Base-by-base conservation (phyloP, 441 rosid species). In the Hypseocharis bilobata region DNA sequence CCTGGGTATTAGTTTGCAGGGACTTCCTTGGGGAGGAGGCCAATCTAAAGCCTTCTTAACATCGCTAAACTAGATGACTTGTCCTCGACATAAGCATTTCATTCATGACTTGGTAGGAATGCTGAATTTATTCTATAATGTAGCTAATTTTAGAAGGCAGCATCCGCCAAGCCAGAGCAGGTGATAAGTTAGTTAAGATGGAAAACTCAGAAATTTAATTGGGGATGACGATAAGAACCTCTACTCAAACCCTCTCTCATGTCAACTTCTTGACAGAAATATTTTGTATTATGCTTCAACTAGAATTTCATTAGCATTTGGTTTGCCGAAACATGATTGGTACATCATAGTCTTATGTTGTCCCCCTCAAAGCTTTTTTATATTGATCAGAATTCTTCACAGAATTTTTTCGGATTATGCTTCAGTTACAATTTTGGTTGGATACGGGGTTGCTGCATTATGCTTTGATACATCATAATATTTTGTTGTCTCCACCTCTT, bases 341-440 rank as follows among this genome's bases (percentile, higher is more conserved):
- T 34, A 13, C 40, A 34, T 34, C 40, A 34, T 8, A 34, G 10
- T 52, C 20, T 52, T 52, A 16, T 7, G 17, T 20, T 52, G 7
- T 19, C 20, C 40, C 57, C 40, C 40, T 34, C 11, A n/a, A n/a
- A n/a, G 6, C 22, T 16, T 17, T 23, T 16, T 51, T 51, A 0
- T 16, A 16, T 16, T 51, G 11, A 7, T 51, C 25, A 19, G n/a
- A n/a, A 51, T 16, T 51, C 3, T 4, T 51, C 13, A 14, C n/a
- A 23, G 30, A 20, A 61, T 47, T 59, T 38, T 30, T 25, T 26
- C 32, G 10, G 11, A 55, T 45, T 47, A 28, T 55, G 52, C 52
- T 71, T 61, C 49, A 65, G 27, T 23, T 47, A 29, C 0, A 6
- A 60, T 67, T 64, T 64, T 54, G 17, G 42, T 64, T 44, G 63